Base-by-base conservation (phyloP, 306 rosid genomes). In the Prosopis cineraria region DNA sequence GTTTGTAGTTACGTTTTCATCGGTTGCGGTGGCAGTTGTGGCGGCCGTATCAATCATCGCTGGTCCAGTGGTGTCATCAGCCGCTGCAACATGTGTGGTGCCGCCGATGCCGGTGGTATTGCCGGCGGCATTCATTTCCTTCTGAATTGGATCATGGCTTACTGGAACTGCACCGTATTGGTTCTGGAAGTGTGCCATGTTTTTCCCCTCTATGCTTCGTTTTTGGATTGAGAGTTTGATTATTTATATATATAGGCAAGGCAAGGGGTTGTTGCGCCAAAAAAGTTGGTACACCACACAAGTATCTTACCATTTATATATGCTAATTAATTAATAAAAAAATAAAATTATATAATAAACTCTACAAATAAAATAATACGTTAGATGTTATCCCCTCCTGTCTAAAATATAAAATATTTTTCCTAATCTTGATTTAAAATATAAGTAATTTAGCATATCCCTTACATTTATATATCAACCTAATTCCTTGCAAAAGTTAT, bases 111-210 rank as follows among this genome's bases (percentile, higher is more conserved):
- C 85, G 0, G 68, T 71, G 47, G 63, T 77, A 75, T 72, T 76
- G 4, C 73, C 82, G 34, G 44, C 25, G 14, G 24, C 7, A 1
- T 82, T 82, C 66, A 74, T 74, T 68, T 62, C 85, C 63, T 19
- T 70, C 78, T 64, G 76, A 44, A 81, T 56, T 19, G 80, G 56
- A 53, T 81, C 22, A 63, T 52, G 52, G 70, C 73, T 81, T 30
- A 29, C 22, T 29, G 85, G 68, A 74, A 81, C 85, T 1, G 85
- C 88, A 53, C 88, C 83, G 3, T 81, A 85, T 50, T 85, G 88
- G 65, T 85, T 85, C 62, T 85, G 85, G 71, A 74, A 85, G 10
- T 81, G 58, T 20, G 41, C 76, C 85, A 81, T 29, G 25, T 27
- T 41, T n/a, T n/a, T n/a, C n/a, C n/a, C n/a, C 4, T 40, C 0